These are phyloP conservation scores for Penicillium glabrum DNA, from an alignment of 2,329 filamentous ascomycete genomes.

Conservation along the genomic window DNA sequence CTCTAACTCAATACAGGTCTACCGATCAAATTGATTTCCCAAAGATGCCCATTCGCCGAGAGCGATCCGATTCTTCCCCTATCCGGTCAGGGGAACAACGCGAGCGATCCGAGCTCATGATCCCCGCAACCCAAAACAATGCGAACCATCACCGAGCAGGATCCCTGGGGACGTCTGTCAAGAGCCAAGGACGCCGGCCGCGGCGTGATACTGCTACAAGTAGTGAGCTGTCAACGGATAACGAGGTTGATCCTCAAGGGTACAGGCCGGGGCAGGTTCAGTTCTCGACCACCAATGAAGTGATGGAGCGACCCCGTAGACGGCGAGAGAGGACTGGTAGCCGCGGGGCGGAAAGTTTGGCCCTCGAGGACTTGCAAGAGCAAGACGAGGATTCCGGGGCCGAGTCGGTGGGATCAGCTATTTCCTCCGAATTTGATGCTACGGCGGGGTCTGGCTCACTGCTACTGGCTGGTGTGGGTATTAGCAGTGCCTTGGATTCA, in stretches of 20 bases:
- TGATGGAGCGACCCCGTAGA: slow-evolving; percentile 33
- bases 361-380: slow-evolving; percentile 36
- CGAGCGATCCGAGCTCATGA: slow-evolving; percentile 50
- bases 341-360: slow-evolving; percentile 30
- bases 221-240: slow-evolving; percentile 66
- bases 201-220: slow-evolving; percentile 64
- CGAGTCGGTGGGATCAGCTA: slow-evolving; percentile 49
- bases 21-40: slow-evolving; percentile 92
- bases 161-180: slow-evolving; percentile 57
- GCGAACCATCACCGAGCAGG: slow-evolving; percentile 52
- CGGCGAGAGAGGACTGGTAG: slow-evolving; percentile 27
- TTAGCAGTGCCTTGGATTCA: slow-evolving; percentile 45
- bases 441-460: slow-evolving; percentile 56
- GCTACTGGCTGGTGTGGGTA: slow-evolving; percentile 53
- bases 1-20: slow-evolving; percentile 50
- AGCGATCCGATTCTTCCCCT: slow-evolving; percentile 82
- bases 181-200: slow-evolving; percentile 51
- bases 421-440: slow-evolving; percentile 56
- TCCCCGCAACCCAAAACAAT: slow-evolving; percentile 53
- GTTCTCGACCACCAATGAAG: slow-evolving; percentile 39
- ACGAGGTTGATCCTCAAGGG: slow-evolving; percentile 56
- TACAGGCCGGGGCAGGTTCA: slow-evolving; percentile 57
- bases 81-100: slow-evolving; percentile 56
- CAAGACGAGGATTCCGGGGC: slow-evolving; percentile 49
- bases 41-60: slow-evolving; percentile 84